Evolutionary conservation across 495 filamentous ascomycete species (phyloP).

Genomic region (Lophium mytilinum): DNA sequence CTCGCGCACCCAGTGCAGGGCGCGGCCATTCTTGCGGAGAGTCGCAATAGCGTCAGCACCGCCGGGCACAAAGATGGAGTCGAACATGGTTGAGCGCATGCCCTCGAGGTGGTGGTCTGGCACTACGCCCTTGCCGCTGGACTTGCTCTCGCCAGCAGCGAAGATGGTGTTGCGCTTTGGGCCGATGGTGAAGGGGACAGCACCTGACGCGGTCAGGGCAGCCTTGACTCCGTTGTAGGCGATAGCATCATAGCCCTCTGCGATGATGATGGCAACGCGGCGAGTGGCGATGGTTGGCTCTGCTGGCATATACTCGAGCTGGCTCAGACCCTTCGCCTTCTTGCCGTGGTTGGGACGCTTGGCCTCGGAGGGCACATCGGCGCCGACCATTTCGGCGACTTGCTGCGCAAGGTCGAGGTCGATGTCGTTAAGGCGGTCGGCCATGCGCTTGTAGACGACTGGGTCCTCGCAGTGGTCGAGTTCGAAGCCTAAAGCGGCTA

Average conservation of each 20-base stretch:
- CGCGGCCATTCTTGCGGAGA: slow-evolving; percentile 64
- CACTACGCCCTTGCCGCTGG: slow-evolving; percentile 44
- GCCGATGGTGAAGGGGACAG: slow-evolving; percentile 66
- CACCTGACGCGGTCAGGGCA: slow-evolving; percentile 51
- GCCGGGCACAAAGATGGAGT: slow-evolving; percentile 72
- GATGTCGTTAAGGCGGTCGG: slow-evolving; percentile 61
- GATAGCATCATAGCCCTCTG: slow-evolving; percentile 67
- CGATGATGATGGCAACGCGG: slow-evolving; percentile 69
- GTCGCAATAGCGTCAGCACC: slow-evolving; percentile 52
- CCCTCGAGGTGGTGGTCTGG: slow-evolving; percentile 79
- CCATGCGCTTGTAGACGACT: slow-evolving; percentile 66
- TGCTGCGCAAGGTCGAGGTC: slow-evolving; percentile 62
- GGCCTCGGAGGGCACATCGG: slow-evolving; percentile 7
- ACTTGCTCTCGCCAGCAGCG: slow-evolving; percentile 44
- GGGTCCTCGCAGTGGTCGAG: slow-evolving; percentile 86
- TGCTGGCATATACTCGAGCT: slow-evolving; percentile 55
- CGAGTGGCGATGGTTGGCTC: slow-evolving; percentile 62
- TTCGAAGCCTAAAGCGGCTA: slow-evolving; percentile 69
- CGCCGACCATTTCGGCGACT: slow-evolving; percentile 20
- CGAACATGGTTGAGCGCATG: slow-evolving; percentile 79
- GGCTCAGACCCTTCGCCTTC: slow-evolving; percentile 56
- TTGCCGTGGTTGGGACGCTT: slow-evolving; percentile 44
- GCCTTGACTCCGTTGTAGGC: slow-evolving; percentile 57
- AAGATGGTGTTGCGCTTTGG: slow-evolving; percentile 52
- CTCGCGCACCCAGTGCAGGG: slow-evolving; percentile 76